Evolutionary conservation across 139 green algal species (phyloP), one percentile per base, ranked within the genome.

Genomic region (Chlamydomonas sphaeroides): DNA sequence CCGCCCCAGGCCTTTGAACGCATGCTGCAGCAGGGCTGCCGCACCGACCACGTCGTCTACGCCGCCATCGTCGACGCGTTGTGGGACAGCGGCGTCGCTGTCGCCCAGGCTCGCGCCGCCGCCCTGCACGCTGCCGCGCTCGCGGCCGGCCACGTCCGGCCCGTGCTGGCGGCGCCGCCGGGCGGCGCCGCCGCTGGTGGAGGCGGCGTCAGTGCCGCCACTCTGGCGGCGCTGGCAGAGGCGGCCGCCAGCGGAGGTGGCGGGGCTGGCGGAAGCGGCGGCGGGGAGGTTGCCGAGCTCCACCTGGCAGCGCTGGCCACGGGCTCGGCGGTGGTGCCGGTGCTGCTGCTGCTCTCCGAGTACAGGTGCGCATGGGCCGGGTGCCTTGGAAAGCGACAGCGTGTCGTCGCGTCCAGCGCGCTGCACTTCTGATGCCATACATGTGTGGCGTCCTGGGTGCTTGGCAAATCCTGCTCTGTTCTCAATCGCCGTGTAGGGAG

Each of bases 61-160:
- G 93, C 93, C 76, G 93, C 93, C 0, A 91, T 97, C 67, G 90
- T 95, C 28, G 92, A 97, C 61, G 85, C 91, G 1, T 85, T 97
- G 33, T 97, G 93, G 93, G 91, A 95, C 87, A 96, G 93, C 45
- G 93, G 93, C 26, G 84, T 94, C 5, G 84, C 93, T 11, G 92
- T 84, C 88, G 93, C 91, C 30, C 93, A 96, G 84, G 82, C 80
- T 30, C 81, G 86, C 63, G 93, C 91, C n/a, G 69, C 77, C 26
- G 57, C 26, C 11, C 78, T 92, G 30, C 85, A 87, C 77, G 68
- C 85, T 48, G 42, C 56, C 8, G 91, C 93, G 11, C 36, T 89
- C 23, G 65, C 65, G 1, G 84, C 93, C 68, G 93, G 93, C 14
- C 88, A 92, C 78, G 51, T 84, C 36, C 70, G 65, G 59, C 61